Evolutionary conservation across 2,329 filamentous ascomycete genomes (phyloP), one percentile per base, ranked within the genome.

Genomic region (Alternaria alternata): DNA sequence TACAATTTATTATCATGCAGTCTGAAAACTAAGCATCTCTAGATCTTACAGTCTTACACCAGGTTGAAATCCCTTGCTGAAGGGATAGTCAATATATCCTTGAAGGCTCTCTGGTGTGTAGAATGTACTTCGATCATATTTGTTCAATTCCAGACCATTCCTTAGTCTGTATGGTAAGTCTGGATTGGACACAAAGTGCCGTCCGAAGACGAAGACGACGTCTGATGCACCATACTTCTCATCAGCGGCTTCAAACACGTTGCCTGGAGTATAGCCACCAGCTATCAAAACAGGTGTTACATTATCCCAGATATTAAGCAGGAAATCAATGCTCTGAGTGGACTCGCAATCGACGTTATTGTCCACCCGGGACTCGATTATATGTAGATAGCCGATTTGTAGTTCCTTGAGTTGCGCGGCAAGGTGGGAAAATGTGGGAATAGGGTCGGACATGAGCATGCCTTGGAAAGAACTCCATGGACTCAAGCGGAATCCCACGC

Each of bases 381-480:
- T 14, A 32, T 57, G 55, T 7, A 53, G 32, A 20, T 52, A 57
- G 8, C 12, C 48, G n/a, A 57, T 41, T 3, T 48, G 41, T 5
- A 57, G 9, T 3, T 47, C 30, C 20, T 57, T 57, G 47, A 53
- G 26, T 9, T 20, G 18, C 4, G 34, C 26, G 8, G 39, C 18
- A 9, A 57, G 22, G 44, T 57, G 14, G 9, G 38, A 39, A 48
- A 57, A 57, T 11, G 48, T 52, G 16, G 55, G 55, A 26, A 55
- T 39, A 7, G 64, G 87, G 49, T 91, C 81, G 0, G 75, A 65
- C 86, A 90, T 89, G 36, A 80, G 75, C 88, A 91, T 88, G 30
- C 83, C 84, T 59, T 90, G 86, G 77, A 87, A 91, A 0, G 78
- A 77, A 52, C 82, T 85, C 78, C 83, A 90, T 0, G 89, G 89